phyloP scores from a whole-genome alignment of 1,284 basidiomycete genomes.

The Trametes polyzona region DNA sequence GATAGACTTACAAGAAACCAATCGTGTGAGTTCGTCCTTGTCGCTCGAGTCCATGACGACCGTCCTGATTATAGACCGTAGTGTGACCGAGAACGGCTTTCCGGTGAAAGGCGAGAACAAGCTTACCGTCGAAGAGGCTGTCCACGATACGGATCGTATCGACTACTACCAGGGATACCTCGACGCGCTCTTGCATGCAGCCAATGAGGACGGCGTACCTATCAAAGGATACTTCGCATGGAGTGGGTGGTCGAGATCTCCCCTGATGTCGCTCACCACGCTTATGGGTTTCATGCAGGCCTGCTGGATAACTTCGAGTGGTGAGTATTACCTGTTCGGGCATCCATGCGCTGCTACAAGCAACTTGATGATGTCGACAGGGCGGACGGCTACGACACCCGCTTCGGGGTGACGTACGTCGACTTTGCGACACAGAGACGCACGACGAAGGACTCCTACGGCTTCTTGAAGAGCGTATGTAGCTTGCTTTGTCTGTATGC shows the following conservation, averaged over 20 bases:
- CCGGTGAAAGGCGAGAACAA: conserved; percentile 66
- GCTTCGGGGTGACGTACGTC: conserved; percentile 69
- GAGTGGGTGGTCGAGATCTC: conserved; percentile 44
- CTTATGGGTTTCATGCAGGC: conserved; percentile 37
- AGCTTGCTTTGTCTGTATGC: not conserved
- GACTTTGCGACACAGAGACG: conserved; percentile 72
- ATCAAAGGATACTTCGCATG: conserved; percentile 74
- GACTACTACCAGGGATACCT: conserved; percentile 72
- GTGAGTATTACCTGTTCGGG: conserved; percentile 34
- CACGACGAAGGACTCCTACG: conserved; percentile 66
- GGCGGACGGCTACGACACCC: conserved; percentile 65
- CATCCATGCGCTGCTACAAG: not conserved
- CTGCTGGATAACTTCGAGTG: conserved; percentile 80
- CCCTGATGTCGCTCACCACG: not conserved
- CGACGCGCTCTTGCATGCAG: conserved; percentile 57
- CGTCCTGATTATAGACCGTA: conserved; percentile 24
- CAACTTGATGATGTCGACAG: conserved; percentile 21
- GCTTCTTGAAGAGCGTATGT: conserved; percentile 47
- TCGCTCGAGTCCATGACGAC: not conserved
- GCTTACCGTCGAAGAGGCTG: conserved; percentile 54
- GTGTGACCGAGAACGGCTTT: conserved; percentile 76
- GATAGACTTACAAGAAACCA: conserved; percentile 62
- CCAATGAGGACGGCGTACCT: conserved; percentile 66
- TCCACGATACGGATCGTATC: conserved; percentile 67
- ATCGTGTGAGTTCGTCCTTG: conserved; percentile 55